Evolutionary conservation across 2,329 filamentous ascomycete species (phyloP).

Genomic region (Cadophora luteo-olivacea): DNA sequence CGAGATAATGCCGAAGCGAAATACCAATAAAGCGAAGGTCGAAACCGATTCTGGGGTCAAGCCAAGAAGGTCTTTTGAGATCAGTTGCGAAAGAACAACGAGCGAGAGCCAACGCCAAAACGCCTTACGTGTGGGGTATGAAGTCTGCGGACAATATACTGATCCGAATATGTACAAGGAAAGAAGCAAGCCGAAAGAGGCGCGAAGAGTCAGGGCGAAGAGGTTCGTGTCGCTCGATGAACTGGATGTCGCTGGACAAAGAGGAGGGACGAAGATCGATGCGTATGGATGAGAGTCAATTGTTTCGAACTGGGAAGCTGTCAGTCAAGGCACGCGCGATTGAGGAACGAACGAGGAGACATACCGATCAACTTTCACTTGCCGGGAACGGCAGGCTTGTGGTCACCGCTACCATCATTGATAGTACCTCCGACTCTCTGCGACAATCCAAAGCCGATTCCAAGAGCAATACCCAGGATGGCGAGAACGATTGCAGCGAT

Average conservation of each 20-base stretch:
- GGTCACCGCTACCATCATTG: conserved; percentile 21
- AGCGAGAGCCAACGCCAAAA: conserved; percentile 17
- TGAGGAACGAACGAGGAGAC: background rate
- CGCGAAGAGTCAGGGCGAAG: conserved; percentile 1
- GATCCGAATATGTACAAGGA: conserved; percentile 26
- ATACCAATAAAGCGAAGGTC: conserved; percentile 6
- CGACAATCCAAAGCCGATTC: conserved; percentile 31
- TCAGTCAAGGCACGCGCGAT: background rate
- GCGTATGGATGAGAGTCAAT: background rate
- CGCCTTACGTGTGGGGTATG: conserved; percentile 25
- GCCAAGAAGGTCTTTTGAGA: background rate
- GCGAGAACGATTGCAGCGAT: conserved; percentile 26
- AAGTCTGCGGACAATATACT: conserved; percentile 16
- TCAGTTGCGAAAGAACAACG: background rate
- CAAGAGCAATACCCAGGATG: conserved; percentile 29
- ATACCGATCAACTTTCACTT: conserved; percentile 22
- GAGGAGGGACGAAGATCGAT: conserved; percentile 11
- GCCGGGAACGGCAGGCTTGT: conserved; percentile 26
- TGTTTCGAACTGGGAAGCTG: conserved; percentile 4
- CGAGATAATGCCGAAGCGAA: background rate
- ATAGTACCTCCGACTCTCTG: conserved; percentile 26
- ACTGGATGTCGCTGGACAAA: conserved; percentile 16
- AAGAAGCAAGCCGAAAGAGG: conserved; percentile 10
- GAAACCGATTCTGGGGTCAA: background rate
- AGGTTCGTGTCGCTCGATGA: conserved; percentile 11